Conservation (phyloP, 108 stramenopile genomes). For the Craspedostauros australis region DNA sequence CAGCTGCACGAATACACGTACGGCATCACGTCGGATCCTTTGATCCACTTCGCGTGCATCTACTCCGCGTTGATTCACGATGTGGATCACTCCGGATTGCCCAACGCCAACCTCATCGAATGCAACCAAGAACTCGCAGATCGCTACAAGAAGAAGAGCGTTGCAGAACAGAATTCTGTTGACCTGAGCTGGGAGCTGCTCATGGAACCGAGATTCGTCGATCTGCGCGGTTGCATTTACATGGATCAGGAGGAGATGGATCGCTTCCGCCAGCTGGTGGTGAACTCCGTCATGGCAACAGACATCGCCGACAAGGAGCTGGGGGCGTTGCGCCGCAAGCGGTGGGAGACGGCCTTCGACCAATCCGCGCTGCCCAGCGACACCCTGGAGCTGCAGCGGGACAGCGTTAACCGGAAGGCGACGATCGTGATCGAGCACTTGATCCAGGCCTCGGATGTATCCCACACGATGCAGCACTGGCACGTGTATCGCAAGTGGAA, state of each 20-base stretch:
- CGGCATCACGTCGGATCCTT: constrained; percentile 3
- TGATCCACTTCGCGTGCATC: neutral
- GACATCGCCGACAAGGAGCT: constrained; percentile 18
- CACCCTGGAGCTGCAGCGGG: neutral
- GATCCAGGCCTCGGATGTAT: constrained; percentile 34
- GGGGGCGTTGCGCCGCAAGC: neutral
- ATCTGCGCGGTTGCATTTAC: constrained; percentile 9
- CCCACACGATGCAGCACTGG: constrained; percentile 43
- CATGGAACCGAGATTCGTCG: neutral
- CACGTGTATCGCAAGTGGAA: constrained; percentile 30
- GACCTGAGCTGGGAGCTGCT: neutral
- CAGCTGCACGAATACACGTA: neutral
- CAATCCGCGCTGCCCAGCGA: no score
- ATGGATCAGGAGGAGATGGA: constrained; percentile 4
- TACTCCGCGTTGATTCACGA: neutral
- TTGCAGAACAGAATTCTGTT: constrained; percentile 2
- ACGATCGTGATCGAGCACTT: constrained; percentile 30
- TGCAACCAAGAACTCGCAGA: neutral
- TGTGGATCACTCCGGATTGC: constrained; percentile 1
- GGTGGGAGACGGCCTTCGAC: neutral
- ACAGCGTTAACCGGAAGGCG: constrained; percentile 11
- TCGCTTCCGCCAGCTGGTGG: constrained; percentile 22
- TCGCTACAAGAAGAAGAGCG: neutral
- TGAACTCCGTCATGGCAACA: constrained; percentile 24
- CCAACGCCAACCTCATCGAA: neutral